A percentile compares a stretch with the other conserved stretches of the same genome.
These are phyloP conservation scores for Trichocomaceae sp. DNA, from an alignment of 2,329 filamentous ascomycete species.

Conservation along the genomic window DNA sequence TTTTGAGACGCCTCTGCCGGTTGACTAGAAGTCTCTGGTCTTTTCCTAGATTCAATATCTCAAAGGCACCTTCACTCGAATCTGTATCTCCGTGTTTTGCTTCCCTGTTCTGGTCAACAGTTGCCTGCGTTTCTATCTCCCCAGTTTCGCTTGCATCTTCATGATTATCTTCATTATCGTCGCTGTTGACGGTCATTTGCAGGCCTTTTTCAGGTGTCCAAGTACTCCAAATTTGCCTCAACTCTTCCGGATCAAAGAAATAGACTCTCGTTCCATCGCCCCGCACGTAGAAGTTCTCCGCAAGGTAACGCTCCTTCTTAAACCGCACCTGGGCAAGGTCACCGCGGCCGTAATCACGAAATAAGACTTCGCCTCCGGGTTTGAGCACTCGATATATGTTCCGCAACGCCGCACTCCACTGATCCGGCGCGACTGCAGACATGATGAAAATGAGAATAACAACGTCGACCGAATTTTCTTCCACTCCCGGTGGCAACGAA, in stretches of 20 bases:
- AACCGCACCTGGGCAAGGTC: conserved; percentile 95
- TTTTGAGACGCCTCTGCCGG: conserved; percentile 81
- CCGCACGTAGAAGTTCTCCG: conserved; percentile 94
- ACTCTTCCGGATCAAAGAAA: conserved; percentile 86
- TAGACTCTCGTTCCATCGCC: conserved; percentile 96
- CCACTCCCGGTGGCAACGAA: conserved; percentile 65
- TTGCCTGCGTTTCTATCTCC: conserved; percentile 7
- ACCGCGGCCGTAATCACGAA: conserved; percentile 92
- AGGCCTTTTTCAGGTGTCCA: conserved; percentile 33
- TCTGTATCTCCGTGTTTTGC: neutral
- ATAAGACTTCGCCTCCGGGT: conserved; percentile 86
- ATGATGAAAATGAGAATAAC: conserved; percentile 97
- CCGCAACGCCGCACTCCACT: conserved; percentile 75
- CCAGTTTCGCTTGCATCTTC: neutral
- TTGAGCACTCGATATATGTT: conserved; percentile 82
- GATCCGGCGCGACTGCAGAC: conserved; percentile 74
- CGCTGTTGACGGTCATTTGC: conserved; percentile 12
- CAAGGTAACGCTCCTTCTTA: conserved; percentile 87
- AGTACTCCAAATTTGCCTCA: conserved; percentile 70
- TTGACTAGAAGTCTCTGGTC: conserved; percentile 91
- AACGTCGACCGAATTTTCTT: conserved; percentile 76
- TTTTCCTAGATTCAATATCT: conserved; percentile 70
- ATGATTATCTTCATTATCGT: conserved; percentile 5
- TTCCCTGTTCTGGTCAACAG: conserved; percentile 14
- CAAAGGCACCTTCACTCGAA: conserved; percentile 45